These are phyloP conservation scores for Phascolomyces articulosus DNA, from an alignment of 371 early-diverging fungal species.

Conservation along the genomic window DNA sequence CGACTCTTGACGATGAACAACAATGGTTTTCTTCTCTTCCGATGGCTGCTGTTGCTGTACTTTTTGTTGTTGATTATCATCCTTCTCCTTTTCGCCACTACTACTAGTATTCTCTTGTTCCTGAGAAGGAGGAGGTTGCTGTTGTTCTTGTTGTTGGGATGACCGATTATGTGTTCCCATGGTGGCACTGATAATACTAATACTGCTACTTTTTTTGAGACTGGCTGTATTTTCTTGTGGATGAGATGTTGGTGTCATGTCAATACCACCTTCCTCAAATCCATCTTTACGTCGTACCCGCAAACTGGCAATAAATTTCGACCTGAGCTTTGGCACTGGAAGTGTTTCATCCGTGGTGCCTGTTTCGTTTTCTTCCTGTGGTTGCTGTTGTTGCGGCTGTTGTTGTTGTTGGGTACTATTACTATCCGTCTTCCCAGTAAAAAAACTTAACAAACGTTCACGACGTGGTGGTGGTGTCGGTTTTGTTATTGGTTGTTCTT, in stretches of 20 bases:
- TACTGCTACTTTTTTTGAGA: constrained; percentile 5
- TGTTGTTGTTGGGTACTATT: neutral
- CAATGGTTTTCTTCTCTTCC: neutral
- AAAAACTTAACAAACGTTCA: constrained; percentile 20
- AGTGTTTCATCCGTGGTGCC: neutral
- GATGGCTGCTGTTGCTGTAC: constrained; percentile 1
- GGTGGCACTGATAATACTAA: constrained; percentile 4
- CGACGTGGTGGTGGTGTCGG: constrained; percentile 3
- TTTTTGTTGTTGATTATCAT: neutral
- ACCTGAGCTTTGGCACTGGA: neutral
- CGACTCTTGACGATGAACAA: constrained; percentile 1
- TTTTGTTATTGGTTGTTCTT: constrained; percentile 4
- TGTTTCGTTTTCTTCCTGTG: neutral
- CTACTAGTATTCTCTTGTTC: too few relatives aligned
- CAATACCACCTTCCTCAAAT: neutral
- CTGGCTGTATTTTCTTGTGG: too few relatives aligned
- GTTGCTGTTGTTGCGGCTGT: neutral
- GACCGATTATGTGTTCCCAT: neutral
- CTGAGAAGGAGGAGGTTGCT: too few relatives aligned
- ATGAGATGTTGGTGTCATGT: too few relatives aligned
- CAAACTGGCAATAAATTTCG: constrained; percentile 8
- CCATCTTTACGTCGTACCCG: constrained; percentile 6
- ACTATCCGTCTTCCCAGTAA: constrained; percentile 10
- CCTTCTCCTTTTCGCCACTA: too few relatives aligned
- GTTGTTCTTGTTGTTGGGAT: neutral